Evolutionary conservation across 495 filamentous ascomycete species (phyloP).

Genomic region (Sabuloglossum arenarium): DNA sequence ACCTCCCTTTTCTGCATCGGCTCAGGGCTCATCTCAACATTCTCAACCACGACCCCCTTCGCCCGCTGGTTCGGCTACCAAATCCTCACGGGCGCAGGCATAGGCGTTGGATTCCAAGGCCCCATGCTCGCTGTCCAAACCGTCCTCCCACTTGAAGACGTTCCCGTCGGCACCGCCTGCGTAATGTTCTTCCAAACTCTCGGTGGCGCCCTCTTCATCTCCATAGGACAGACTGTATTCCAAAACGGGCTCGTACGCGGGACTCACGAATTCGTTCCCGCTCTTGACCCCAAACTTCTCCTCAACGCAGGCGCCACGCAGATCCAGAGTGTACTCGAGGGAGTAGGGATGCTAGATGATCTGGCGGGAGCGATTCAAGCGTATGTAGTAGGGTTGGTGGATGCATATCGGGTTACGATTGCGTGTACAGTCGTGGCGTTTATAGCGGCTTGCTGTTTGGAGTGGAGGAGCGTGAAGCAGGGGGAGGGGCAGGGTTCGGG

Average conservation of each 20-base stretch:
- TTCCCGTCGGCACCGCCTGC: slow-evolving; percentile 5
- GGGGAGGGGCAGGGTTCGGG: neutral
- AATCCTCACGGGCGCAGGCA: slow-evolving; percentile 4
- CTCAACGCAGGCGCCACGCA: slow-evolving; percentile 46
- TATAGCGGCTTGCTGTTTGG: slow-evolving; percentile 12
- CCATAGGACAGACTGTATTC: slow-evolving; percentile 8
- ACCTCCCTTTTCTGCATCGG: slow-evolving; percentile 6
- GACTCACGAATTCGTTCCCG: neutral
- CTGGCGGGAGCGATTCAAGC: slow-evolving; percentile 29
- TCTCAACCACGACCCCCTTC: neutral
- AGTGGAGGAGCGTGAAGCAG: slow-evolving; percentile 20
- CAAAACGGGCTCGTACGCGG: slow-evolving; percentile 1
- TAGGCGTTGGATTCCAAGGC: slow-evolving; percentile 4
- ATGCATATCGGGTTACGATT: neutral
- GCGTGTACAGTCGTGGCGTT: slow-evolving; percentile 9
- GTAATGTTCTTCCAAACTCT: slow-evolving; percentile 6
- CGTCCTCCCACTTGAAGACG: slow-evolving; percentile 6
- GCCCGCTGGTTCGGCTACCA: slow-evolving; percentile 6
- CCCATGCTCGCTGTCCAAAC: slow-evolving; percentile 7
- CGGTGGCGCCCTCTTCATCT: slow-evolving; percentile 7
- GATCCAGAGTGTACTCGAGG: slow-evolving; percentile 48
- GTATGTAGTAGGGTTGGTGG: slow-evolving; percentile 32
- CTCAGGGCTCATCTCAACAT: slow-evolving; percentile 5
- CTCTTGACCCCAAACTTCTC: slow-evolving; percentile 47
- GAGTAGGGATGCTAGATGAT: slow-evolving; percentile 15